Base-by-base conservation (phyloP, 1,284 basidiomycete species). In the Laetiporus sulphureus region DNA sequence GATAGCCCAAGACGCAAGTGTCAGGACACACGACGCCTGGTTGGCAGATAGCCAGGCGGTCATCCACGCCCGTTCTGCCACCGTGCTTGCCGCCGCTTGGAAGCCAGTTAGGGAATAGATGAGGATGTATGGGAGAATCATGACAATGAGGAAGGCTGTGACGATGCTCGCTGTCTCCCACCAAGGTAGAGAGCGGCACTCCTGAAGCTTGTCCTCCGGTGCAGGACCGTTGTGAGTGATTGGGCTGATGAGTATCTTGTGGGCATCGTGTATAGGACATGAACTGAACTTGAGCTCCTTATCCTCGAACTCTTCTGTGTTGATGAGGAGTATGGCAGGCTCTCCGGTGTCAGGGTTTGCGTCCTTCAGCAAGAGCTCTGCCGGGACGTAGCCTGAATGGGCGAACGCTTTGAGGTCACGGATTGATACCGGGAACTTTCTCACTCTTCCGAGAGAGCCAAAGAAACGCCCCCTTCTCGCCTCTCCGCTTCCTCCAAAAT, bases 61-160 rank as follows among this genome's bases (percentile, higher is more conserved):
- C 36, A 44, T 44, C 36, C 36, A 44, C 19, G 32, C 36, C 24
- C 42, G 36, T 24, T 39, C 16, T n/a, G 36, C 21, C 30, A n/a
- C 7, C 3, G 42, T 44, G 42, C 42, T 44, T 5, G 34, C 11
- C 7, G 13, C 12, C 3, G 25, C 15, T 3, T 23, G 31, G 27
- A 44, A 44, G 16, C 38, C 32, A 3, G 42, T 39, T 22, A 44
- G 20, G 2, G 12, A 13, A 18, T 39, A 44, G 15, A 39, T 44
- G 29, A 44, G 21, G 3, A 30, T 33, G 13, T 39, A 34, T 7
- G 42, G 42, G 3, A 24, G 11, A n/a, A 44, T 24, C 24, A 44
- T 22, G 13, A 37, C 37, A 13, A 39, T 21, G 16, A 39, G 18
- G 15, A 44, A 39, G 22, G 24, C 21, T 12, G 20, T 7, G 4